Conservation (phyloP, 306 rosid genomes). For the Gleditsia sinensis region DNA sequence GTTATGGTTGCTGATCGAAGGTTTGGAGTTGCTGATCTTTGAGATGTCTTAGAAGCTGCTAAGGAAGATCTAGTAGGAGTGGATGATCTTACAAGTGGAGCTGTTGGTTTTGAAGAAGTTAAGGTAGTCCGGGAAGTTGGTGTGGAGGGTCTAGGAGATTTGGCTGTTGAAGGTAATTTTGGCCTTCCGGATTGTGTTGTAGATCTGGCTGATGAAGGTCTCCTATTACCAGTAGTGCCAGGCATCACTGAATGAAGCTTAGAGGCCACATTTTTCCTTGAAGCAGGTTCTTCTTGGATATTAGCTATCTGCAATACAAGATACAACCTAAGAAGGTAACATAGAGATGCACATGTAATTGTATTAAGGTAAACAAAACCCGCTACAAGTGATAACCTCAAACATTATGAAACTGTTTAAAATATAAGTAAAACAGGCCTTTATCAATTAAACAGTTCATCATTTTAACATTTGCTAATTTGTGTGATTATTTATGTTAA, state of each 20-base stretch:
- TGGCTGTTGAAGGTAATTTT: conserved; percentile 57
- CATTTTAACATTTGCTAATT: too few relatives aligned
- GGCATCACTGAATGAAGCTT: conserved; percentile 49
- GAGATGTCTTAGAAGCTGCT: conserved; percentile 56
- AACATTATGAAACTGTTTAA: too few relatives aligned
- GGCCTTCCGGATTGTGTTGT: conserved; percentile 67
- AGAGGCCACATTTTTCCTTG: conserved; percentile 47
- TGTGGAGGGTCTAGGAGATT: conserved; percentile 66
- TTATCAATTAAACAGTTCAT: too few relatives aligned
- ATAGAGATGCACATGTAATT: conserved; percentile 13
- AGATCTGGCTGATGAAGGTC: conserved; percentile 64
- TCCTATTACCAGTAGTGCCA: conserved; percentile 44
- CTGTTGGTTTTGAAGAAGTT: conserved; percentile 46
- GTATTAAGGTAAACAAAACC: conserved; percentile 15
- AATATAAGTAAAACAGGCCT: too few relatives aligned
- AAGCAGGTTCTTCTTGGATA: conserved; percentile 57
- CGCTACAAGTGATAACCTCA: too few relatives aligned
- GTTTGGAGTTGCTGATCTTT: conserved; percentile 75
- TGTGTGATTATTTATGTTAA: too few relatives aligned
- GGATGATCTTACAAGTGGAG: conserved; percentile 57
- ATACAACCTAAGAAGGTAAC: conserved; percentile 12
- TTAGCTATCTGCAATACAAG: conserved; percentile 56
- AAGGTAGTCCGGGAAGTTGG: conserved; percentile 56
- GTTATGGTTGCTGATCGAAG: conserved; percentile 53
- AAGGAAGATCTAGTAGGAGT: conserved; percentile 64